Base-by-base conservation (phyloP, 768 basidiomycete genomes). In the Podaxis sp. region DNA sequence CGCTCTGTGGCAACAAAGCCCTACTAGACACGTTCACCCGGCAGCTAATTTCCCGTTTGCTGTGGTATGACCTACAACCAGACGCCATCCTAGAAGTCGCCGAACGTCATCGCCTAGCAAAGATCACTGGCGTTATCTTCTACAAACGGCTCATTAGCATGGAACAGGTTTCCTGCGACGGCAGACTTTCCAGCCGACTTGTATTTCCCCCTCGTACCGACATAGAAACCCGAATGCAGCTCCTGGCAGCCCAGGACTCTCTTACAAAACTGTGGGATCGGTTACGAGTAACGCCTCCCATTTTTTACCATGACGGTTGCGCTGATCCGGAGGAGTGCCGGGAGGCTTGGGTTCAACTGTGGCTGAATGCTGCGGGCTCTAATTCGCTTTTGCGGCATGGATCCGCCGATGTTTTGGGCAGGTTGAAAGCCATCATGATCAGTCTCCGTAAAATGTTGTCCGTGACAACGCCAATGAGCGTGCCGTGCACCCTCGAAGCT, bases 341-440 rank as follows among this genome's bases (percentile, higher is more conserved):
- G 68, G 66, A 77, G 69, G 69, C 80, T 68, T 77, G 82, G 86
- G 64, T 81, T 75, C 68, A 77, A 65, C 67, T 86, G 75, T 80
- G 87, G 87, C 64, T 79, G 67, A 78, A 73, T 68, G 74, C 85
- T 71, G 66, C 82, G 73, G 65, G 79, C 72, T 80, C 82, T 70
- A 73, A 79, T 72, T 72, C 83, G 74, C 73, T 78, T 66, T 57
- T 78, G 70, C 72, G 73, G 62, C 46, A 78, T 75, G 70, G 75
- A 12, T 71, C 75, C 19, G 84, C 86, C 52, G 87, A 90, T 66
- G 83, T 91, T 19, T 76, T 89, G 8, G 87, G 86, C 9, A 76
- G 82, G 63, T 74, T 91, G 63, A 81, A 78, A 64, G 64, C 68
- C 13, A 76, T 79, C 70, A 79, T 79, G 77, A 69, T 77, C 22